phyloP scores from a whole-genome alignment of 2,329 filamentous ascomycete species.

The Scedosporium aurantiacum region DNA sequence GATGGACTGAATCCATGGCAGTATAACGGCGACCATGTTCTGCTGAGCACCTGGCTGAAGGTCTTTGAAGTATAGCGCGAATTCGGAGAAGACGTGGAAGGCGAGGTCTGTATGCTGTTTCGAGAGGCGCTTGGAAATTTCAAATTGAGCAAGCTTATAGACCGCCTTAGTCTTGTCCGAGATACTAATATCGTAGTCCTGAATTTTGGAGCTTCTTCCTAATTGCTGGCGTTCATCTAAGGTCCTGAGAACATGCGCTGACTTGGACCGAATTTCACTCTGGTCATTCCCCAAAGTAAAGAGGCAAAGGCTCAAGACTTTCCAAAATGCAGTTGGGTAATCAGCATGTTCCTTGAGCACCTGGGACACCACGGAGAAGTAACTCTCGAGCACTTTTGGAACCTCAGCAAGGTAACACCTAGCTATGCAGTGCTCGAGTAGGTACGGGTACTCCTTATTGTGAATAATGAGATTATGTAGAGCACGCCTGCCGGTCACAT shows the following conservation, averaged over 20 bases:
- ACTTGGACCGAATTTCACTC: slow-evolving; percentile 79
- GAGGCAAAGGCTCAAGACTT: slow-evolving; percentile 73
- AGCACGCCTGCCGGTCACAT: slow-evolving; percentile 77
- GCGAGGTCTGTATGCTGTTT: slow-evolving; percentile 82
- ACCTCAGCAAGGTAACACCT: slow-evolving; percentile 78
- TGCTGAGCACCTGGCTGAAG: slow-evolving; percentile 73
- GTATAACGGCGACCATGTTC: slow-evolving; percentile 85
- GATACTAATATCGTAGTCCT: slow-evolving; percentile 96
- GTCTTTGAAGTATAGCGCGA: slow-evolving; percentile 85
- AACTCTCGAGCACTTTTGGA: slow-evolving; percentile 81
- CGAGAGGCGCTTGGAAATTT: slow-evolving; percentile 82
- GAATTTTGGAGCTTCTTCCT: slow-evolving; percentile 70
- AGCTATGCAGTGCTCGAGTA: slow-evolving; percentile 82
- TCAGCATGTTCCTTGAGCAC: slow-evolving; percentile 76
- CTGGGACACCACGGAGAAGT: slow-evolving; percentile 84
- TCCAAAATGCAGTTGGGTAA: slow-evolving; percentile 82
- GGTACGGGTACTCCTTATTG: slow-evolving; percentile 75
- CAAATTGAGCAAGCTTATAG: slow-evolving; percentile 94
- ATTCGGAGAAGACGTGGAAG: slow-evolving; percentile 92
- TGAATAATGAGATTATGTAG: slow-evolving; percentile 82
- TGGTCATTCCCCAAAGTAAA: slow-evolving; percentile 90
- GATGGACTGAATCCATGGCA: slow-evolving; percentile 93
- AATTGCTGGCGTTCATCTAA: slow-evolving; percentile 72
- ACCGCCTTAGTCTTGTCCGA: slow-evolving; percentile 97
- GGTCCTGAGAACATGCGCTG: slow-evolving; percentile 66